Base-by-base conservation (phyloP, 768 basidiomycete genomes). In the Rhizopogon vesiculosus region DNA sequence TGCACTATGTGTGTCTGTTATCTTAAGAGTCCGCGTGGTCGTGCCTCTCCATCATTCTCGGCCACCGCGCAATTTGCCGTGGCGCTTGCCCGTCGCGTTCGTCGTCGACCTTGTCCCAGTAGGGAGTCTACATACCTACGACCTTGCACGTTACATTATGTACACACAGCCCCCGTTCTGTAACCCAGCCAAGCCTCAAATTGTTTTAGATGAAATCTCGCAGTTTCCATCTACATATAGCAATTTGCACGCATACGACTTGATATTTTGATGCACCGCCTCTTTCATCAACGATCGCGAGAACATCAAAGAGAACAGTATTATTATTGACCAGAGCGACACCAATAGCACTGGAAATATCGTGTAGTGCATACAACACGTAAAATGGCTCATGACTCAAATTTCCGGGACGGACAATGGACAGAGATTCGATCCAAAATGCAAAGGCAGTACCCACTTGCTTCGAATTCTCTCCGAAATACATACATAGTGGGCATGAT, bases 201-300 rank as follows among this genome's bases (percentile, higher is more conserved):
- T 31, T 22, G 1, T 33, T 31, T 49, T 22, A 19, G 25, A 49
- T 38, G 33, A 49, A 49, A 49, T 38, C 35, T 38, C 13, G 35
- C 35, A 38, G 13, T 49, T 35, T 13, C 46, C 33, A 33, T 48
- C 31, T 48, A 19, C 46, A n/a, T n/a, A n/a, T n/a, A 19, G 31
- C 13, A 49, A 33, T 49, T 16, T 49, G 10, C 35, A 38, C 35
- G 31, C 19, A 35, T 2, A 7, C 35, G 13, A 38, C 35, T 19
- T 38, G 48, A 49, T 49, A 33, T 25, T 35, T 48, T 33, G 46
- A 49, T 49, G 48, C 48, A 49, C 19, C 15, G 48, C 48, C 48
- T 16, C 33, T 2, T 49, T 49, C 48, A 49, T 49, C 48, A 49
- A 38, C 33, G 33, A 49, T 49, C 48, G 48, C 48, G 48, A 49